Evolutionary conservation across 441 rosid species (phyloP).

Genomic region (Adansonia gregorii): DNA sequence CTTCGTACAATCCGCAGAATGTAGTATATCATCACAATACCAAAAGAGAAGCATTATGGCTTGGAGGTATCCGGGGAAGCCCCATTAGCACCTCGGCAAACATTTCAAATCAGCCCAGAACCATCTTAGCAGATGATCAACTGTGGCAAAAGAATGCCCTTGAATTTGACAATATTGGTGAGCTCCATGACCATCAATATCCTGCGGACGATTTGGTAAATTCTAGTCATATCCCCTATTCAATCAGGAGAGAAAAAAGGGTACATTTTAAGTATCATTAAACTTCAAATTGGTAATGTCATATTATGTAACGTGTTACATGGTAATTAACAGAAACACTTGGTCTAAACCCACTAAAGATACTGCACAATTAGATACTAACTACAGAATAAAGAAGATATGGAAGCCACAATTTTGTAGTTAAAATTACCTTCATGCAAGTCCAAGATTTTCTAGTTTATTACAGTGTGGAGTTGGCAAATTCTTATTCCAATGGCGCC

Average conservation of each 20-base stretch:
- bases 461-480: conserved; percentile 60
- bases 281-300: background rate
- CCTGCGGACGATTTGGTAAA: conserved; percentile 21
- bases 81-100: background rate
- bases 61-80: conserved; percentile 11
- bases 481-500: conserved; percentile 60
- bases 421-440: conserved; percentile 55
- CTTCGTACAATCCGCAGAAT: conserved; percentile 15
- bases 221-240: conserved; percentile 24
- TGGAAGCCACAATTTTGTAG: background rate
- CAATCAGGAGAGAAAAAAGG: background rate
- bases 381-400: background rate
- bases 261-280: background rate
- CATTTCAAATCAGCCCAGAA: conserved; percentile 23
- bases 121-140: conserved; percentile 19
- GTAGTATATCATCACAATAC: conserved; percentile 6
- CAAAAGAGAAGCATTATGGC: conserved; percentile 9
- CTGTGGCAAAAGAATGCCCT: conserved; percentile 11
- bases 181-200: conserved; percentile 18
- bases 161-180: conserved; percentile 10
- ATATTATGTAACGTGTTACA: background rate
- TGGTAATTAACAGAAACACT: background rate
- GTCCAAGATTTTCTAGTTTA: conserved; percentile 57
- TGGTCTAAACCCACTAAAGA: background rate
- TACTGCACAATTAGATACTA: background rate